Conservation (phyloP, 441 rosid species). For the Eruca vesicaria region DNA sequence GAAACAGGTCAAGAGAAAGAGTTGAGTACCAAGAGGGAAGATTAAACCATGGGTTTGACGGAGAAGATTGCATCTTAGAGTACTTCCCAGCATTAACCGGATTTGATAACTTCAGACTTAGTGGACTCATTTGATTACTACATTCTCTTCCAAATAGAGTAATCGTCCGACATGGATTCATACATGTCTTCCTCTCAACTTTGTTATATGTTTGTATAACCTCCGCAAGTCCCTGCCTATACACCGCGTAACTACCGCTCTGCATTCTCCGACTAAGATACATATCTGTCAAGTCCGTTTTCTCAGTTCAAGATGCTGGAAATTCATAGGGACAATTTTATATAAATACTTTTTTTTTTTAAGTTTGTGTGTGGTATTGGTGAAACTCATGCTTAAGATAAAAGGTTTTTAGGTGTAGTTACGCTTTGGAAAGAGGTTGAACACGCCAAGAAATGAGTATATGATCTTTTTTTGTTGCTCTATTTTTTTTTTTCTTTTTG, state of each 20-base stretch:
- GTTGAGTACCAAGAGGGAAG: constrained; percentile 40
- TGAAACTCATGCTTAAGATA: constrained; percentile 28
- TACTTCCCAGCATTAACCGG: constrained; percentile 14
- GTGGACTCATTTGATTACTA: constrained; percentile 4
- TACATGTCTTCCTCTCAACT: constrained; percentile 10
- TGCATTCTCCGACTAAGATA: constrained; percentile 26
- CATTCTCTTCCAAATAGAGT: constrained; percentile 17
- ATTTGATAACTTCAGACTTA: constrained; percentile 17
- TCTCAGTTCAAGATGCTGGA: neutral
- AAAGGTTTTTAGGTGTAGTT: constrained; percentile 30
- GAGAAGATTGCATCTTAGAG: constrained; percentile 19
- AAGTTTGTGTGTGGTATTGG: constrained; percentile 26
- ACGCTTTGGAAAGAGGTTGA: constrained; percentile 24
- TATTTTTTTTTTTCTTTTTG: neutral
- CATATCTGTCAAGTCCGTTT: constrained; percentile 7
- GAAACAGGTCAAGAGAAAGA: neutral
- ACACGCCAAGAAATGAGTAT: constrained; percentile 33
- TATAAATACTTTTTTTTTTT: neutral
- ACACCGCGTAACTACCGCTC: constrained; percentile 15
- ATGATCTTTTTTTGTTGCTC: neutral
- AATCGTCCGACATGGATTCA: constrained; percentile 14
- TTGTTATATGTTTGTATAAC: constrained; percentile 26
- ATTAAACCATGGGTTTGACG: constrained; percentile 32
- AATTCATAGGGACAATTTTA: neutral
- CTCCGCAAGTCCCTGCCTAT: constrained; percentile 19